Evolutionary conservation across 306 rosid genomes (phyloP).

Genomic region (Vigna angularis): DNA sequence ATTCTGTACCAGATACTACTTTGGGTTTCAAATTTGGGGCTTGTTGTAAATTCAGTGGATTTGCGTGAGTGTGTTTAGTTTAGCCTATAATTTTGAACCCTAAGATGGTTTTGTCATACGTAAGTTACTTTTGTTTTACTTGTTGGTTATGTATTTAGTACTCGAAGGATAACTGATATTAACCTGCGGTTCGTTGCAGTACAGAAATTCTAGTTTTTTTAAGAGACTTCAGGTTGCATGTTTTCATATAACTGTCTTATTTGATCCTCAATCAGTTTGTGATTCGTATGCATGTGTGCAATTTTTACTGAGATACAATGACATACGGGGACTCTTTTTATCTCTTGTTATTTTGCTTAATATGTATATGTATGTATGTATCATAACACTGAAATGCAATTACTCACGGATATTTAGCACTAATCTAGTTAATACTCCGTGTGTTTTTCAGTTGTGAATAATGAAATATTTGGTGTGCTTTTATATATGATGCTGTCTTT

Average conservation of each 20-base stretch:
- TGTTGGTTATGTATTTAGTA: conserved; percentile 14
- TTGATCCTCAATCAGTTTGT: conserved; percentile 18
- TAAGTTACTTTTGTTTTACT: not conserved
- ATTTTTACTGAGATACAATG: conserved; percentile 19
- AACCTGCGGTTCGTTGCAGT: not conserved
- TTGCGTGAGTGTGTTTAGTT: conserved; percentile 10
- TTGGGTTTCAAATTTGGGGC: conserved; percentile 27
- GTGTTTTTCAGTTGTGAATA: conserved; percentile 9
- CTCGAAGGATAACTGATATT: not conserved
- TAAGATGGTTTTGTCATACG: conserved; percentile 20
- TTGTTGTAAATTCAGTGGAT: conserved; percentile 43
- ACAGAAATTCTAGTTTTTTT: not conserved
- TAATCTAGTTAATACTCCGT: conserved; percentile 11
- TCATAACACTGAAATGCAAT: conserved; percentile 21
- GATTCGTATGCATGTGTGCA: conserved; percentile 8
- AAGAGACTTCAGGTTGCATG: conserved; percentile 19
- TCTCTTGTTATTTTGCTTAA: not conserved
- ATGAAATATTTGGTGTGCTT: conserved; percentile 12
- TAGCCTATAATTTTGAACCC: conserved; percentile 41
- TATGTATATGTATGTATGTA: conserved; percentile 1
- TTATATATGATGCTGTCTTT: not conserved
- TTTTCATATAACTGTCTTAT: conserved; percentile 36
- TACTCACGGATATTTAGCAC: not conserved
- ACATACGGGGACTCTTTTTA: not conserved
- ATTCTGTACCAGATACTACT: conserved; percentile 29